Percentiles rank a stretch among this genome's conserved stretches.
Evolutionary conservation across 352 stramenopile species (phyloP).

Genomic region (Phytophthora sp.): DNA sequence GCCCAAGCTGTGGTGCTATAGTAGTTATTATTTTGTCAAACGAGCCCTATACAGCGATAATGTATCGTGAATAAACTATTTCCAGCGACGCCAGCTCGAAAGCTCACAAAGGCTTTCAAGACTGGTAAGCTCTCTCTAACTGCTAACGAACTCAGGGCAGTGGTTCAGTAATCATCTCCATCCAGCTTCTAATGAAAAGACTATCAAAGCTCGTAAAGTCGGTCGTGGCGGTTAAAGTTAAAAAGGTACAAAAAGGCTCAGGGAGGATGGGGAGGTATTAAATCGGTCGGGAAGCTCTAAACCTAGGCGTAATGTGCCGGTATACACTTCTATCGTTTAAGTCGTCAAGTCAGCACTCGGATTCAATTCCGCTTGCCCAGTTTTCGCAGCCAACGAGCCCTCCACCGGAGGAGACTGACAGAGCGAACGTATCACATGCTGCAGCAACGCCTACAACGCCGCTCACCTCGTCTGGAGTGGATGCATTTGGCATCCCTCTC

Average conservation of each 20-base stretch:
- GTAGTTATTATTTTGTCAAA: neutral
- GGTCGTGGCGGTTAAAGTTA: no score
- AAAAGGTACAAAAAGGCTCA: no score
- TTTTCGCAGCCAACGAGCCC: neutral
- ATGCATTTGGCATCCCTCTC: neutral
- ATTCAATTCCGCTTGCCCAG: neutral
- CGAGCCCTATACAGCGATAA: neutral
- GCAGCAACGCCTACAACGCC: neutral
- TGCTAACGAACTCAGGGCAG: no score
- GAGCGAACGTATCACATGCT: no score
- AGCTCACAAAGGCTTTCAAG: neutral
- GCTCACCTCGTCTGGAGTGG: neutral
- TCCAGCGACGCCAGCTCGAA: no score
- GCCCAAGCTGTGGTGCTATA: neutral
- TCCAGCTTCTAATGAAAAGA: neutral
- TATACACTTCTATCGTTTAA: neutral
- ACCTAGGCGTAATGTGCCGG: neutral
- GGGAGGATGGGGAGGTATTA: no score
- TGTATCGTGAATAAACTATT: no score
- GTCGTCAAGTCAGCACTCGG: neutral
- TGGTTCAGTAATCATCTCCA: no score
- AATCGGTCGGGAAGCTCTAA: no score
- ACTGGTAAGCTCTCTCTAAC: neutral
- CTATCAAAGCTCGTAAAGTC: slow-evolving; percentile 1
- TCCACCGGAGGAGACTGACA: no score